Evolutionary conservation across 495 filamentous ascomycete genomes (phyloP).

Genomic region (Penicillium salamii): DNA sequence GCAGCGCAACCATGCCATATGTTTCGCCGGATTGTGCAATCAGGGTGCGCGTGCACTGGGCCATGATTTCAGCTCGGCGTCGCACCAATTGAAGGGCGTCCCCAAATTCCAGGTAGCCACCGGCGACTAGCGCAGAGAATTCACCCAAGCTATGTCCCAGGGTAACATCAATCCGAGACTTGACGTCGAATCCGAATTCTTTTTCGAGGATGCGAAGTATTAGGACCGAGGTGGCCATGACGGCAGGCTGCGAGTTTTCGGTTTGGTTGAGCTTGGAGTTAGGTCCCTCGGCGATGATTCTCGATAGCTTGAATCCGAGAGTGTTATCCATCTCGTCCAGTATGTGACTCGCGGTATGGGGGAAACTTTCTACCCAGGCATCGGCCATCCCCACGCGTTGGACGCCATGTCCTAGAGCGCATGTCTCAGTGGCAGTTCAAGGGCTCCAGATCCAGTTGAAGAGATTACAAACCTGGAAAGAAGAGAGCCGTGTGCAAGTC

Average conservation of each 20-base stretch:
- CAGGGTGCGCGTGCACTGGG: slow-evolving; percentile 65
- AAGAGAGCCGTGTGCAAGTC: slow-evolving; percentile 71
- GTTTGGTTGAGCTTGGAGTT: slow-evolving; percentile 73
- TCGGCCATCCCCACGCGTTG: slow-evolving; percentile 90
- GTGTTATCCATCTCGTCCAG: slow-evolving; percentile 80
- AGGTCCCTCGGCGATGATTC: slow-evolving; percentile 78
- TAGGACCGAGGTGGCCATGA: slow-evolving; percentile 89
- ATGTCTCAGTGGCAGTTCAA: not conserved
- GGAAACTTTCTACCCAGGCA: slow-evolving; percentile 82
- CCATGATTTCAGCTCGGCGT: slow-evolving; percentile 81
- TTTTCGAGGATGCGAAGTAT: slow-evolving; percentile 86
- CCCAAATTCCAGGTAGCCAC: slow-evolving; percentile 69
- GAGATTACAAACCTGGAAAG: slow-evolving; percentile 66
- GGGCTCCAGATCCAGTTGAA: not conserved
- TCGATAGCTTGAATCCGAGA: slow-evolving; percentile 64
- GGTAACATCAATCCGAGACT: slow-evolving; percentile 70
- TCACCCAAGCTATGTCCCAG: slow-evolving; percentile 95
- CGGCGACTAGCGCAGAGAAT: slow-evolving; percentile 85
- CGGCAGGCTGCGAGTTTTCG: slow-evolving; percentile 87
- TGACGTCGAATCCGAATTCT: slow-evolving; percentile 73
- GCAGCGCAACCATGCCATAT: slow-evolving; percentile 90
- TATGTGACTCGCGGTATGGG: slow-evolving; percentile 64
- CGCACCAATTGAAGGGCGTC: slow-evolving; percentile 78
- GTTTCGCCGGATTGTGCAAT: slow-evolving; percentile 60
- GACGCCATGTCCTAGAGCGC: slow-evolving; percentile 78